Percentiles rank a stretch among this genome's conserved stretches.
phyloP scores from a whole-genome alignment of 139 green algal genomes.

The Tetradesmus lagerheimii region DNA sequence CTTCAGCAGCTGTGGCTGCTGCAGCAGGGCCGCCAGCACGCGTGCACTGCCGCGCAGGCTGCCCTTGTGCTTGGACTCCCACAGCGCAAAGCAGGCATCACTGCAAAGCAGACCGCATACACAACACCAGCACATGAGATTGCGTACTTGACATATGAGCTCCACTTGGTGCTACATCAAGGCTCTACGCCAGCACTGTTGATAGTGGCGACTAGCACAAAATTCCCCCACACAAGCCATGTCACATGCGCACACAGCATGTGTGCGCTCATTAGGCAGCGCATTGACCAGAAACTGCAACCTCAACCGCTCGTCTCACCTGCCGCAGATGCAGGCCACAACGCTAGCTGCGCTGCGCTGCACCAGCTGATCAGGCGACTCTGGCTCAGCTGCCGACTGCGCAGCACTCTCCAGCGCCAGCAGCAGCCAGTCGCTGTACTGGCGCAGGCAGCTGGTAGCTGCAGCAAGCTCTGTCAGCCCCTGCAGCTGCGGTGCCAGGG shows the following conservation, averaged over 20 bases:
- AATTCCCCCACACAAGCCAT: not conserved
- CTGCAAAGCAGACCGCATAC: conserved; percentile 6
- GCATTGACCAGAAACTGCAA: not conserved
- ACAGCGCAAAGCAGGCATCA: conserved; percentile 39
- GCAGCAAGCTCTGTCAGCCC: conserved; percentile 39
- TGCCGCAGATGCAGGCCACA: conserved; percentile 44
- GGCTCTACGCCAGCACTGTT: no score
- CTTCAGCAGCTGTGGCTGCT: conserved; percentile 28
- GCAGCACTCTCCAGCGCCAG: conserved; percentile 45
- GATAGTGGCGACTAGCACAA: not conserved
- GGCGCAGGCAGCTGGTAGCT: conserved; percentile 6
- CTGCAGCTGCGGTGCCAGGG: conserved; percentile 23
- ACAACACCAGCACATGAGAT: no score
- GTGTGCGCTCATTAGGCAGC: not conserved
- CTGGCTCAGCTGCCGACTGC: conserved; percentile 25
- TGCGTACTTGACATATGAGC: no score
- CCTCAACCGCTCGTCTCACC: not conserved
- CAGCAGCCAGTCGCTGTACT: conserved; percentile 47
- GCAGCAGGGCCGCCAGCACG: conserved; percentile 50
- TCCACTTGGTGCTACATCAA: no score
- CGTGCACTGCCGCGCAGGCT: conserved; percentile 51
- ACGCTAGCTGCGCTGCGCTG: conserved; percentile 21
- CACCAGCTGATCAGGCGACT: conserved; percentile 30
- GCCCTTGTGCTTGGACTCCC: conserved; percentile 59
- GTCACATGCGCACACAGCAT: not conserved